Base-by-base conservation (phyloP, 331 rosid species). In the Spiraea crenata region DNA sequence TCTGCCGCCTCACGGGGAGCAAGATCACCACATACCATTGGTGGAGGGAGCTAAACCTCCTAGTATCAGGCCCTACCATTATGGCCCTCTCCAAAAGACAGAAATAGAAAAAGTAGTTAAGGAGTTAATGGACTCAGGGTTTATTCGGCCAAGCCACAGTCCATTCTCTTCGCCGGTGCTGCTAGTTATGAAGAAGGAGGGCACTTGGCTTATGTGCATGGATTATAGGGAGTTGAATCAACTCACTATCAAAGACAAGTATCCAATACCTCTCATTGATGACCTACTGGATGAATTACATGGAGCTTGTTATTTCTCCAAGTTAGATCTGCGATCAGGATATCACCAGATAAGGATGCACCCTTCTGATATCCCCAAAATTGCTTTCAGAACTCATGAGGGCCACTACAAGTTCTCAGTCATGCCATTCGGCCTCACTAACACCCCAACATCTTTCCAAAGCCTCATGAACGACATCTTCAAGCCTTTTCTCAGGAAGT, bases 281-380 rank as follows among this genome's bases (percentile, higher is more conserved):
- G 70, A 65, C 5, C 4, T 46, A 8, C 38, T 65, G 14, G 70
- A 65, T 25, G 70, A 65, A 13, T 31, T 65, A 9, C 38, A 45
- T 6, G 56, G 38, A 38, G 38, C 57, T 1, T 3, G 7, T 10
- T 2, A 16, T 65, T 65, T 65, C 25, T 42, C 56, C 3, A 65
- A 65, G 15, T 46, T 65, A 38, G 70, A 65, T 45, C 20, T 65
- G 25, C 44, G 70, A 56, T 15, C 16, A 0, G 54, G 57, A 1
- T 65, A 65, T 31, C 70, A 65, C 13, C 54, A 65, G 0, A 65
- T 46, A 0, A 65, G 52, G 38, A 6, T 65, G 38, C 40, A n/a
- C 9, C n/a, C 56, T 0, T 41, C n/a, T 1, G 70, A 65, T 16
- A 65, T 45, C 3, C 11, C 1, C 4, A 65, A 65, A 19, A 65